Base-by-base conservation (phyloP, 352 stramenopile genomes). In the Pythium brachiatum region DNA sequence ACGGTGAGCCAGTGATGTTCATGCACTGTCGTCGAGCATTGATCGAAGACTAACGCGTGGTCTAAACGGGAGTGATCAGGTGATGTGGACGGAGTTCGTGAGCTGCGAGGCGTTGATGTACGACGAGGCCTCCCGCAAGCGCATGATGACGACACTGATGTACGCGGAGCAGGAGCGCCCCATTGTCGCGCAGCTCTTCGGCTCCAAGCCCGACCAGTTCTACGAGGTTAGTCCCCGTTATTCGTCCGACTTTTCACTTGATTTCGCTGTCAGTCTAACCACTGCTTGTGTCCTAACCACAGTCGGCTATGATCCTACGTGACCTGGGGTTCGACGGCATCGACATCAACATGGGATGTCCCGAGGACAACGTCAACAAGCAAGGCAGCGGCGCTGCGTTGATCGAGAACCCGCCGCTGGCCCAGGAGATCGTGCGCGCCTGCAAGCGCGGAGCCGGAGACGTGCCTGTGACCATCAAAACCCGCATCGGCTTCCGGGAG, bases 291-390 rank as follows among this genome's bases (percentile, higher is more conserved):
- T 25, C n/a, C 41, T 50, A 50, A 50, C 41, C 41, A 50, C 38
- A 93, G 83, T 92, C 81, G 11, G 83, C 85, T 3, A 75, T 83
- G 73, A 86, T 94, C 29, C 72, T 91, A 5, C 74, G 80, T 2
- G 83, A 94, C 53, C 68, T 94, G 16, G 83, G 85, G 53, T 94
- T 94, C 61, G 83, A 94, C 51, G 83, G 83, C 50, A 90, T 94
- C 41, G 85, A 94, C 53, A 92, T 94, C 70, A 92, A 94, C 64
- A 92, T 94, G 85, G 85, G 85, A 9, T 94, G 85, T 27, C 85
- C 85, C 0, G 79, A 94, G 34, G 76, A 66, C 15, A 87, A 89
- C 44, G 83, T 94, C 7, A 90, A 83, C 65, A 90, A 89, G 21
- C 85, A 94, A 74, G 78, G 78, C 39, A 91, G 81, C 55, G 83